Base-by-base conservation (phyloP, 1,284 basidiomycete genomes). In the Filobasidium uniguttulatum region DNA sequence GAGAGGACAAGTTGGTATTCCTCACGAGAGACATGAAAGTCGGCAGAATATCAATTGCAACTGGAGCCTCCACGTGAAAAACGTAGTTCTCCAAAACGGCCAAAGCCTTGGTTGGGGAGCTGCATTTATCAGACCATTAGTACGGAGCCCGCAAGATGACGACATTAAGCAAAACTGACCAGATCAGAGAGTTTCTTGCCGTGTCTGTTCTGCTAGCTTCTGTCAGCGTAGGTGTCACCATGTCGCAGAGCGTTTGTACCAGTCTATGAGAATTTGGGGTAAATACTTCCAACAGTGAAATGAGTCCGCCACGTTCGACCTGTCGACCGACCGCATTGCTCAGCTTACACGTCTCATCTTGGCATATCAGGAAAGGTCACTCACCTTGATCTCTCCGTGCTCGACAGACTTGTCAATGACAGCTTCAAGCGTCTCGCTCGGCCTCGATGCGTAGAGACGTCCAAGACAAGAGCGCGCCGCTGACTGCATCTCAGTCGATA, bases 1-100 rank as follows among this genome's bases (percentile, higher is more conserved):
- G 12, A 19, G 25, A 28, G 3, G 40, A 29, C 8, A 15, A 14
- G 9, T 6, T 35, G 1, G 23, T 36, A 9, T n/a, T 12, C 2
- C 15, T 36, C 10, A 3, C 41, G 15, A 26, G 1, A 12, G 36
- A 19, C 9, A 49, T 17, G 9, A n/a, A 30, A 17, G 33, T 14
- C 19, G 44, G 44, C 14, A 46, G 31, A 8, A 46, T 19, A 20
- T 31, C 36, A 12, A 88, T 74, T 1, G 87, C 88, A 19, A 91
- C 73, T 0, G 88, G 84, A 1, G 86, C 85, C 65, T 97, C 91
- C 43, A 98, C 69, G 5, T 82, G 77, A 19, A 71, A 70, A n/a
- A 94, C 67, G 62, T 97, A 97, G 50, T 81, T 79, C 59, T 96
- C 89, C 30, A 97, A 73, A 67, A 97, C 97, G 33, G 59, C 58